Evolutionary conservation across 306 rosid species (phyloP), one percentile per base, ranked within the genome.

Genomic region (Sindora glabra): DNA sequence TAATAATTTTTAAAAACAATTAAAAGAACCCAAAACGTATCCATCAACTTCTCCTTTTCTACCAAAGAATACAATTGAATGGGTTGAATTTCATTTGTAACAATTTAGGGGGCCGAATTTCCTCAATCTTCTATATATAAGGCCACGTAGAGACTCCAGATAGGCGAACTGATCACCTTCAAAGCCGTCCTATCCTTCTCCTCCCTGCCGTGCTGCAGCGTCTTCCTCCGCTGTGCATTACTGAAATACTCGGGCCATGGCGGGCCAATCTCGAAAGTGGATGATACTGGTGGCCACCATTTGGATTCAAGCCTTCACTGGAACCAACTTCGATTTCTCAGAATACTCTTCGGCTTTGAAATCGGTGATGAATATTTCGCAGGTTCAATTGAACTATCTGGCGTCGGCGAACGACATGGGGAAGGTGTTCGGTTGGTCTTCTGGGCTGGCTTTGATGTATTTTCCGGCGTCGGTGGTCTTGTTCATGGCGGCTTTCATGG

Each of bases 301-400:
- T 19, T 91, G 98, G 96, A 79, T 91, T 67, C 98, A 91, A 49
- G 88, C 98, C 0, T 91, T 88, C 64, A 91, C 98, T 0, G 96
- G 96, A 7, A 91, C 98, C 0, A 91, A 91, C 69, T 91, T 91
- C 59, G 88, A 91, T 69, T 91, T 91, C 76, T 88, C 98, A 0
- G 89, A 86, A n/a, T 91, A 91, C 41, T 91, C 98, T 0, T 79
- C 98, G n/a, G 14, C 65, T 8, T 32, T 91, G 72, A 91, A 91
- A 75, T 77, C 86, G 2, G 85, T 84, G 0, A 76, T 91, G 0
- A 61, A 74, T 5, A 74, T 91, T 3, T 88, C 98, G 0, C 98
- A 91, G 80, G 89, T 79, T 2, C 86, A 91, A 59, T 60, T 91
- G 25, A 91, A 81, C 38, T 88, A 91, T 23, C 64, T 88, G 34